Evolutionary conservation across 441 rosid species (phyloP), one percentile per base, ranked within the genome.

Genomic region (Erysimum pusillum): DNA sequence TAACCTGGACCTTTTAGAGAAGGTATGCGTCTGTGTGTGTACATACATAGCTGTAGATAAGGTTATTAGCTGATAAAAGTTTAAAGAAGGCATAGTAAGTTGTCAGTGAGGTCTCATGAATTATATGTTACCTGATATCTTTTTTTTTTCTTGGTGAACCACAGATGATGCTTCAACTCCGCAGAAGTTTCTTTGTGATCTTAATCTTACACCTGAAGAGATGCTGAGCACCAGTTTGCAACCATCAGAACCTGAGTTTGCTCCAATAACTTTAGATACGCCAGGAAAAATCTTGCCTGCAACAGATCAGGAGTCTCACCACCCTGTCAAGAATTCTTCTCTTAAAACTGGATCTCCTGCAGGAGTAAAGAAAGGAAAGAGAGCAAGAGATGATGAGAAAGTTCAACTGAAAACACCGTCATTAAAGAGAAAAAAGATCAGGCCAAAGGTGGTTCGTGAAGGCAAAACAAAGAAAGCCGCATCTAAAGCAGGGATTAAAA

Each of bases 391-490:
- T 9, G 74, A 67, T 5, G 53, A 66, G 10, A 58, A 12, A 6
- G 13, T 5, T 22, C 39, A 44, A 1, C 8, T 76, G 38, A 34
- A 61, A 52, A 61, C 79, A 62, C 79, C 79, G 0, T 87, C 81
- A 80, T 77, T 81, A 4, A 92, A 81, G 70, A 78, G 88, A 74
- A 94, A 75, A 76, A 94, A 92, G 83, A 87, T 86, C 76, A 91
- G 94, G 74, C 92, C 94, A 5, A 94, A 88, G 80, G 97, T 94
- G 60, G 82, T 87, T 31, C 61, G 18, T 13, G 98, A 92, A 85
- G 88, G 76, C 46, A 87, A 86, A 62, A 80, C 82, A 32, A 83
- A 75, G n/a, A 81, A 49, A 61, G 13, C 82, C 44, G 61, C 80
- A 58, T 81, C 77, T 41, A 78, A 68, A 52, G 49, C 84, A 41